Percentiles rank a stretch among this genome's conserved stretches.
Conservation (phyloP, 1,284 basidiomycete genomes). For the Cerrena zonata region DNA sequence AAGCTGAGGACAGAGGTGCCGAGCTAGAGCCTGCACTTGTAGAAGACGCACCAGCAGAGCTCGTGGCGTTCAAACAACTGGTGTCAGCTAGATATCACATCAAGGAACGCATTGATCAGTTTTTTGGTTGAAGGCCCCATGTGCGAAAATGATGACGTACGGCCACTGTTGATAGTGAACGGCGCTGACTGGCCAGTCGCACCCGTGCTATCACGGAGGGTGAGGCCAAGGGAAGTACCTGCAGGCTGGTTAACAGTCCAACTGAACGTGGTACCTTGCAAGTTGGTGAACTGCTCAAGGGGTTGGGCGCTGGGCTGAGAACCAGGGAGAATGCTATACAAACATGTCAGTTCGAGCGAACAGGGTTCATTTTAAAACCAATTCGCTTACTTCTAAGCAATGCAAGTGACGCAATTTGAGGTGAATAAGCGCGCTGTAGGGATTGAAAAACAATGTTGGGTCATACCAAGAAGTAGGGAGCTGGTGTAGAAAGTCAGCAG, state of each 20-base stretch:
- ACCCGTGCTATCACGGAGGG: slow-evolving; percentile 50
- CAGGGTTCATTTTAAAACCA: neutral
- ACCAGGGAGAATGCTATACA: slow-evolving; percentile 22
- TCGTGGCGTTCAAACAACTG: slow-evolving; percentile 27
- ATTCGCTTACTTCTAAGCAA: slow-evolving; percentile 16
- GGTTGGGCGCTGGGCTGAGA: slow-evolving; percentile 17
- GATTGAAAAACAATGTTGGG: neutral
- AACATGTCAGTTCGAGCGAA: neutral
- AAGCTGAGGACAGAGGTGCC: slow-evolving; percentile 11
- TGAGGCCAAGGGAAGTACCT: slow-evolving; percentile 45
- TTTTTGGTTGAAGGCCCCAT: slow-evolving; percentile 6
- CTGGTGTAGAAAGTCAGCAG: slow-evolving; percentile 7
- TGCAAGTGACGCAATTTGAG: too few species aligned
- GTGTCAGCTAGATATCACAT: slow-evolving; percentile 23
- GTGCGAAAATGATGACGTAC: slow-evolving; percentile 28
- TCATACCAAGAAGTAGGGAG: slow-evolving; percentile 25
- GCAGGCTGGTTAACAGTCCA: slow-evolving; percentile 25
- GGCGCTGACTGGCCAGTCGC: slow-evolving; percentile 39
- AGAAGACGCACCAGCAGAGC: slow-evolving; percentile 15
- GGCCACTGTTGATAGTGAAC: slow-evolving; percentile 41
- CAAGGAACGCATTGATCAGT: neutral
- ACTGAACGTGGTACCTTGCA: slow-evolving; percentile 21
- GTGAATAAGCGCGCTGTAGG: too few species aligned
- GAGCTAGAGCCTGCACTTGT: slow-evolving; percentile 18
- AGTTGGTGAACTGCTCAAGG: slow-evolving; percentile 21